Evolutionary conservation across 345 rosid species (phyloP), one percentile per base, ranked within the genome.

Genomic region (Crucihimalaya himalaica): DNA sequence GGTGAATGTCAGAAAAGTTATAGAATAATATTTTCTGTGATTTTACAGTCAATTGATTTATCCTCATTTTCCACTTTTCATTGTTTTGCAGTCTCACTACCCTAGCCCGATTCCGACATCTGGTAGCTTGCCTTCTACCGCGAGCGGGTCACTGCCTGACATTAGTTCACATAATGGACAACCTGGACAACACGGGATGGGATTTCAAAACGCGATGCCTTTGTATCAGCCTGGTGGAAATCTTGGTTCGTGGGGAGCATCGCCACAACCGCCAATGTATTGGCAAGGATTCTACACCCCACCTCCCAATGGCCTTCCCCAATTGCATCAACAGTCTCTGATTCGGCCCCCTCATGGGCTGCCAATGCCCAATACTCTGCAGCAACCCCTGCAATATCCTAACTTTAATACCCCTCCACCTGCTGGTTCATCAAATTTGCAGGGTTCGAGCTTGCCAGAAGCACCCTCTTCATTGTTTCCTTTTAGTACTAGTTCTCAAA

Each of bases 221-320:
- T 65, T 87, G 77, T 91, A 91, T 84, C 98, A 89, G 60, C 95
- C 97, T 55, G 96, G 93, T 56, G 97, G 93, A 66, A 88, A 66
- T 72, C 63, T 89, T 75, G 89, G 87, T 61, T 66, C 97, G 4
- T 94, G 95, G 97, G 95, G 95, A 42, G 84, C 89, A 51, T 62
- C 96, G 46, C 95, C 91, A 68, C 96, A 67, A 79, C 72, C 80
- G 85, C 97, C 93, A 18, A 85, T 91, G 88, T 94, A 89, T 80
- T 91, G 97, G 97, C 97, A 79, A 79, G 93, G 96, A 45, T 94
- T 85, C 81, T 94, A 91, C 85, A 80, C 73, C 13, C 89, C 78
- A 35, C 89, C 94, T 10, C 89, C 95, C 53, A 89, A 80, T 81
- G 97, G 92, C 71, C 86, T 87, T 74, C 89, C 89, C 12, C 97